phyloP scores from a whole-genome alignment of 1,284 basidiomycete species.

The Pyrrhoderma lamaoense region DNA sequence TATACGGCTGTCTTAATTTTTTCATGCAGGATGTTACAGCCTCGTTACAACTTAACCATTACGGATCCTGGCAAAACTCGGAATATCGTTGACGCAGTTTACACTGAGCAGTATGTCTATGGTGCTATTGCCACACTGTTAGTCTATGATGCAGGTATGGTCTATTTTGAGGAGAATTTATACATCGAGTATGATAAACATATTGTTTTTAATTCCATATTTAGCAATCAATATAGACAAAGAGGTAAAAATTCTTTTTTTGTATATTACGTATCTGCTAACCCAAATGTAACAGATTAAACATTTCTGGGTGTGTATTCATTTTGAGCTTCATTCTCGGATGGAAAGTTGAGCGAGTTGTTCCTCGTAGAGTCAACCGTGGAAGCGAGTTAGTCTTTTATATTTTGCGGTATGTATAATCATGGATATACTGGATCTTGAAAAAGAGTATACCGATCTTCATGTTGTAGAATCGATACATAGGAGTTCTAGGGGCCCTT shows the following conservation, averaged over 20 bases:
- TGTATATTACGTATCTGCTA: background rate
- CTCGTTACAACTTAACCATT: too few relatives aligned
- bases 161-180: background rate
- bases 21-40: too few relatives aligned
- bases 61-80: too few relatives aligned
- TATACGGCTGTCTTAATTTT: too few relatives aligned
- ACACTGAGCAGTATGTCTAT: background rate
- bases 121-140: conserved; percentile 1
- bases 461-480: conserved; percentile 1
- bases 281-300: background rate
- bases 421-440: background rate
- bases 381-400: background rate
- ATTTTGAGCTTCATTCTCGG: background rate
- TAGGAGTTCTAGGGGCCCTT: background rate
- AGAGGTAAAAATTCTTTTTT: background rate
- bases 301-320: conserved; percentile 1
- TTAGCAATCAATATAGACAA: conserved; percentile 1
- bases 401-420: background rate
- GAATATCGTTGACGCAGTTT: too few relatives aligned
- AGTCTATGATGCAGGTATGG: conserved; percentile 3
- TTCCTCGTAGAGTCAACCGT: background rate
- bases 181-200: background rate
- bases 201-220: background rate
- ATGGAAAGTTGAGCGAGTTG: background rate
- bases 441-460: background rate